These are phyloP conservation scores for Picochlorum sp. DNA, from an alignment of 139 green algal genomes.

Conservation along the genomic window DNA sequence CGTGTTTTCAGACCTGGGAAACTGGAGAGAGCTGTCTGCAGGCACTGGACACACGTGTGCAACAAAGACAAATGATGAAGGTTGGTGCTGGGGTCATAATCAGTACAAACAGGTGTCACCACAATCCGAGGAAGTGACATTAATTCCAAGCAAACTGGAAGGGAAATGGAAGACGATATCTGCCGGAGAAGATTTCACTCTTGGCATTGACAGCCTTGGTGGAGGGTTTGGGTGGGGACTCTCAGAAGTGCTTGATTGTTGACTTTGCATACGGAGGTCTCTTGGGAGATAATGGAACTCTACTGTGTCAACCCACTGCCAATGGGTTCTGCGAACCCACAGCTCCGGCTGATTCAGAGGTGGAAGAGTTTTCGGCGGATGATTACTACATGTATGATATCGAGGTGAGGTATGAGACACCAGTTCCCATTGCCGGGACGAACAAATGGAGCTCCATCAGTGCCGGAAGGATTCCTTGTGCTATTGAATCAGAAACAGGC, in stretches of 20 bases:
- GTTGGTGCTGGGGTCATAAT: constrained; percentile 6
- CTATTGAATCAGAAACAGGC: not conserved
- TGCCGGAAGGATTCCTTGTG: constrained; percentile 10
- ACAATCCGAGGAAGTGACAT: not conserved
- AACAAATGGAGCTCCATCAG: constrained; percentile 3
- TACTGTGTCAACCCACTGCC: not conserved
- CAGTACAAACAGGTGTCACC: not conserved
- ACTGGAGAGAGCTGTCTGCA: constrained; percentile 1
- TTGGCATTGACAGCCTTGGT: constrained; percentile 1
- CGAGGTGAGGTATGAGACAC: not conserved
- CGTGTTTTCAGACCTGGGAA: not conserved
- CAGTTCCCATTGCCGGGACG: constrained; percentile 4
- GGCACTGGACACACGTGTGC: constrained; percentile 4
- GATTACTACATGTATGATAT: not conserved
- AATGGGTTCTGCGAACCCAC: constrained; percentile 4
- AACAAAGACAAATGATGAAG: not conserved
- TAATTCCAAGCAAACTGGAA: not conserved
- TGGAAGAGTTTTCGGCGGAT: not conserved
- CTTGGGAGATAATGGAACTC: not conserved
- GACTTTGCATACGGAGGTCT: constrained; percentile 5
- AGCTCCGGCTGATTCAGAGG: not conserved
- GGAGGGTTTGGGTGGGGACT: constrained; percentile 7
- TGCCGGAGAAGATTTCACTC: constrained; percentile 2
- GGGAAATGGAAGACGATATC: constrained; percentile 7
- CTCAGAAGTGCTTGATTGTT: constrained; percentile 3